Base-by-base conservation (phyloP, 75 land plant genomes). In the Picea glauca region DNA sequence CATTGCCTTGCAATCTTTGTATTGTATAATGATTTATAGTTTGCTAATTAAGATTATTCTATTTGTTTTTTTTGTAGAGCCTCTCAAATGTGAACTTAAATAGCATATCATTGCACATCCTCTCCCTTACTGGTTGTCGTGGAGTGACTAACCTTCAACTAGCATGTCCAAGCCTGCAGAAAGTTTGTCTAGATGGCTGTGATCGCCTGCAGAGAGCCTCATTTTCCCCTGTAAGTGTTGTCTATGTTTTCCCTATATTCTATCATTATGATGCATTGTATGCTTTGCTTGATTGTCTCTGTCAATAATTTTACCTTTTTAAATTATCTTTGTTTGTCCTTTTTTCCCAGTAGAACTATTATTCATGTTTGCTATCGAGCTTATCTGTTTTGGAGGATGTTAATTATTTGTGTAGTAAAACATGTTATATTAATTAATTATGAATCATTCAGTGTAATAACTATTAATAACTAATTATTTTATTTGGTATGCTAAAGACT, bases 41-140 rank as follows among this genome's bases (percentile, higher is more conserved):
- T 50, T 50, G 12, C 56, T 50, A 50, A 70, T 43, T 12, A 68
- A 40, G 2, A 38, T 15, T 68, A 38, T 68, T 38, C 54, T 43
- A 11, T 38, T 18, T 40, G 20, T 18, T 70, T 1, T 13, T 83
- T 79, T 40, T 62, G 43, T 93, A 97, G 99, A 84, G 95, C 72
- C 78, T 97, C 80, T 90, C 87, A 56, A 76, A 61, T 30, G 91
- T 97, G 68, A 75, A 75, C 9, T 84, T 97, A 40, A 78, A 78
- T 14, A 91, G 90, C 40, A 82, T 86, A 60, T 89, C 99, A 38
- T 73, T 97, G 68, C 60, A 75, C 46, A 81, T 73, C 57, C 89
- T 97, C 23, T 97, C 99, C 12, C 88, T 97, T 58, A 87, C 78
- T 80, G 98, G 94, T 56, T 97, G 99, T 83, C 93, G 87, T 18